phyloP scores from a whole-genome alignment of 495 filamentous ascomycete genomes.

The Usnea hakonensis region DNA sequence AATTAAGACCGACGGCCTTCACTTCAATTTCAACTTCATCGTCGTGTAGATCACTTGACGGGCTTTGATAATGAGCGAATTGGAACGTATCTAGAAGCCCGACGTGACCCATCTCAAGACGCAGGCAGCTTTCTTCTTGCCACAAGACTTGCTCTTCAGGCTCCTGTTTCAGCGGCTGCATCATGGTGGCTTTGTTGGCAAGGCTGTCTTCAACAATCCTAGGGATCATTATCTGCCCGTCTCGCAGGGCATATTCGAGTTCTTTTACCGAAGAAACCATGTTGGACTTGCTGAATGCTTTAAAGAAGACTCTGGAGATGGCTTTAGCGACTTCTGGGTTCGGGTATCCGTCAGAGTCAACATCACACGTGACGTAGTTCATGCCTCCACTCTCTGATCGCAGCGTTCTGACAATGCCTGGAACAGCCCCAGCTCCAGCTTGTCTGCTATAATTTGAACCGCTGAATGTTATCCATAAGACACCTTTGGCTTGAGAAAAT shows the following conservation, averaged over 20 bases:
- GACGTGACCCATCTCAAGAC: slow-evolving; percentile 7
- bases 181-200: background rate
- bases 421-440: slow-evolving; percentile 8
- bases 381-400: slow-evolving; percentile 20
- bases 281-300: slow-evolving; percentile 10
- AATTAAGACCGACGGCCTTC: slow-evolving; percentile 18
- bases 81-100: slow-evolving; percentile 18
- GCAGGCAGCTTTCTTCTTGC: slow-evolving; percentile 5
- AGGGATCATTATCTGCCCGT: slow-evolving; percentile 28
- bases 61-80: slow-evolving; percentile 11
- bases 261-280: slow-evolving; percentile 2
- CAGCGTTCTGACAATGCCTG: slow-evolving; percentile 24
- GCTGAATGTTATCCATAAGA: slow-evolving; percentile 27
- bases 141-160: slow-evolving; percentile 7
- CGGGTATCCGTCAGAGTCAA: slow-evolving; percentile 16
- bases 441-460: slow-evolving; percentile 14
- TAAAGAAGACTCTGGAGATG: slow-evolving; percentile 7
- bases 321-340: background rate
- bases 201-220: slow-evolving; percentile 19
- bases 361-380: slow-evolving; percentile 19
- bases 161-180: background rate
- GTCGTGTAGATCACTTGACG: slow-evolving; percentile 4
- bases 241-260: slow-evolving; percentile 29
- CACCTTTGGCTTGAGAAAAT: background rate
- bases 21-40: slow-evolving; percentile 20